Evolutionary conservation across 345 rosid species (phyloP).

Genomic region (Bretschneidera sinensis): DNA sequence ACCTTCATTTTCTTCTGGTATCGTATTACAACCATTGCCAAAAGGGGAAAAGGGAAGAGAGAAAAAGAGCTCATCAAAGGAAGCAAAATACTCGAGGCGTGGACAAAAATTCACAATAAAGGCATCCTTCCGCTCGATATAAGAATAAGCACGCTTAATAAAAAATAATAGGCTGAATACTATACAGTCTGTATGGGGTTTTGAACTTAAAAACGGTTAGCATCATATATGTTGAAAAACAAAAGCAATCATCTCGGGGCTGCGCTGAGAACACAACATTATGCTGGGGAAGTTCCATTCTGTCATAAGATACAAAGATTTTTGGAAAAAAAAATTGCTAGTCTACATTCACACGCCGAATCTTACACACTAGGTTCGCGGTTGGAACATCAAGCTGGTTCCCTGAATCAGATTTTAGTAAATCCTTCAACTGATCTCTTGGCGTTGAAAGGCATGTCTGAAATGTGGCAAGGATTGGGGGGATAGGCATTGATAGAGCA

Average conservation of each 20-base stretch:
- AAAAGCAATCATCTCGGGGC: too few species aligned
- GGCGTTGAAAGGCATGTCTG: constrained; percentile 84
- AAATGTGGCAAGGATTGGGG: constrained; percentile 69
- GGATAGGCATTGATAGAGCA: constrained; percentile 85
- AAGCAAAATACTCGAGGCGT: too few species aligned
- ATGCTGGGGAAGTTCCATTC: neutral
- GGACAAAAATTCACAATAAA: too few species aligned
- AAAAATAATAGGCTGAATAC: neutral
- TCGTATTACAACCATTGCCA: too few species aligned
- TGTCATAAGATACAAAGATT: neutral
- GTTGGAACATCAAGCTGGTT: constrained; percentile 76
- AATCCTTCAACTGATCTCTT: constrained; percentile 65
- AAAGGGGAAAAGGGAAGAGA: too few species aligned
- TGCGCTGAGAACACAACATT: too few species aligned
- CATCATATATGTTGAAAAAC: too few species aligned
- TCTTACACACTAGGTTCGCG: constrained; percentile 81
- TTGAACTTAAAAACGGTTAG: too few species aligned
- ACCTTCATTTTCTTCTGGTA: too few species aligned
- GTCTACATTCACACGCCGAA: constrained; percentile 76
- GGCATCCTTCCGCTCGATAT: too few species aligned
- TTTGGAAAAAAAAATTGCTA: constrained; percentile 13
- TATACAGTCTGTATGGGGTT: neutral
- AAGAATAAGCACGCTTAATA: too few species aligned
- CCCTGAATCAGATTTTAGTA: constrained; percentile 64
- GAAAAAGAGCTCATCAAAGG: too few species aligned